Evolutionary conservation across 305 asterid genomes (phyloP).

Genomic region (Euphrasia arctica): DNA sequence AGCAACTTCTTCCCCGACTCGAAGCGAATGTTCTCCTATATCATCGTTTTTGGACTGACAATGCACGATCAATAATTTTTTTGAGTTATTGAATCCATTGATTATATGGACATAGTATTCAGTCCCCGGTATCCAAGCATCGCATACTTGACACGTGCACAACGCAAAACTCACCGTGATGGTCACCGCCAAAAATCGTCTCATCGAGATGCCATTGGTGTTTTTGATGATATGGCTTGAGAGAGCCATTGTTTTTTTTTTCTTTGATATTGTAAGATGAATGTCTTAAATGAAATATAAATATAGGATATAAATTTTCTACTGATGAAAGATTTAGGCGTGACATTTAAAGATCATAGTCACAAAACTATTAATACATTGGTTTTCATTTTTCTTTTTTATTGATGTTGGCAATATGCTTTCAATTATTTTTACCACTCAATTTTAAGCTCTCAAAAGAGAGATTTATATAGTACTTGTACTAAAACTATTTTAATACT

Average conservation of each 20-base stretch:
- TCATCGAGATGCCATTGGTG: background rate
- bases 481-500: too few relatives aligned
- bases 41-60: conserved; percentile 22
- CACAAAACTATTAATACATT: background rate
- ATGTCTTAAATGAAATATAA: background rate
- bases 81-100: conserved; percentile 1
- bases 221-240: background rate
- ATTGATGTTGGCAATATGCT: background rate
- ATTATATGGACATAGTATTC: conserved; percentile 11
- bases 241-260: background rate
- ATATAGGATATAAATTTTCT: background rate
- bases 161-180: background rate
- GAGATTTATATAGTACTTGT: too few relatives aligned
- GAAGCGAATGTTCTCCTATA: conserved; percentile 7
- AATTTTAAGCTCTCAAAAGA: background rate
- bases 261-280: background rate
- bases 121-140: background rate
- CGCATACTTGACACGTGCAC: background rate
- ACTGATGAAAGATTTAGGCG: background rate
- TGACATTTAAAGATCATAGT: background rate
- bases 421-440: background rate
- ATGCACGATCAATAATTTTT: background rate
- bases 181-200: background rate
- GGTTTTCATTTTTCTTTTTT: background rate
- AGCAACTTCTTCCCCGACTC: background rate